Evolutionary conservation across 345 rosid species (phyloP).

Genomic region (Eucalyptus sp.): DNA sequence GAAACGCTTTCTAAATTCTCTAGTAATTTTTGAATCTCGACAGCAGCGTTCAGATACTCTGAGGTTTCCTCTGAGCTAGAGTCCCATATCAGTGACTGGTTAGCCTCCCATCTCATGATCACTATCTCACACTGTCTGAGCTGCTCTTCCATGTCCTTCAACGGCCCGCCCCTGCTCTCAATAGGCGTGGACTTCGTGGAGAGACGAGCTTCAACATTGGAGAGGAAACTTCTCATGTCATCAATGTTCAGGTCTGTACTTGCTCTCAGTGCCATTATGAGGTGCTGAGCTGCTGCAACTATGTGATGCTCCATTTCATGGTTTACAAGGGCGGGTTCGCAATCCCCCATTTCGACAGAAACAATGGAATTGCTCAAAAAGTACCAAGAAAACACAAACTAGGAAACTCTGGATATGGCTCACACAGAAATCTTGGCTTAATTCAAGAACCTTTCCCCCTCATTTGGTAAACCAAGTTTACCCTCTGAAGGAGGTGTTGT

Average conservation of each 20-base stretch:
- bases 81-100: constrained; percentile 37
- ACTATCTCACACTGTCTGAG: constrained; percentile 29
- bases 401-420: background rate
- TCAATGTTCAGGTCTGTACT: constrained; percentile 28
- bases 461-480: background rate
- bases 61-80: constrained; percentile 24
- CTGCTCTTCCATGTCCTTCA: constrained; percentile 26
- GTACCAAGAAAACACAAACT: background rate
- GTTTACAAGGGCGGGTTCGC: constrained; percentile 4
- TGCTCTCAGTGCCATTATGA: constrained; percentile 45
- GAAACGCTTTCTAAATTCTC: constrained; percentile 15
- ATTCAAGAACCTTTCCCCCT: background rate
- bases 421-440: background rate
- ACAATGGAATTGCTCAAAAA: background rate
- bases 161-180: constrained; percentile 11
- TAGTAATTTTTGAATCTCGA: constrained; percentile 27
- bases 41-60: constrained; percentile 40
- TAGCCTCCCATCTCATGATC: constrained; percentile 40
- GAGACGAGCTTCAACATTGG: constrained; percentile 37
- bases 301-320: constrained; percentile 55
- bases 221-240: constrained; percentile 27
- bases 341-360: constrained; percentile 5
- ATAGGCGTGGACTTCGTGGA: constrained; percentile 18
- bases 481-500: background rate
- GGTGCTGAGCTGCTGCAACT: constrained; percentile 44